Percentiles rank a stretch among this genome's conserved stretches.
phyloP scores from a whole-genome alignment of 2,329 filamentous ascomycete genomes.

The Byssochlamys sp. region DNA sequence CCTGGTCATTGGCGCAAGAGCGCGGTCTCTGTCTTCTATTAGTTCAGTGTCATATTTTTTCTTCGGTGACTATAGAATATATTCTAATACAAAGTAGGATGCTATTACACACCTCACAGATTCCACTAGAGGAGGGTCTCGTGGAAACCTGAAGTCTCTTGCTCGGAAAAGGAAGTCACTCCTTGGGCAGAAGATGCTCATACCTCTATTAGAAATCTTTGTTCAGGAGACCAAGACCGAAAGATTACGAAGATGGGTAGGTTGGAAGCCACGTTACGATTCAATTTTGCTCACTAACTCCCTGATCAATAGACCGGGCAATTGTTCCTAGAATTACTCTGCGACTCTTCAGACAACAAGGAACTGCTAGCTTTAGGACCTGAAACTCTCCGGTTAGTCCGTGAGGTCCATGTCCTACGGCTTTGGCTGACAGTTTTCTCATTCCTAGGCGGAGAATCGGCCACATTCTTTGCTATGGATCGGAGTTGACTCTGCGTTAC shows the following conservation, averaged over 20 bases:
- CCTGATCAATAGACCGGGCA: slow-evolving; percentile 14
- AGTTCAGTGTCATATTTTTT: slow-evolving; percentile 3
- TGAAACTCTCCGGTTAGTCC: slow-evolving; percentile 1
- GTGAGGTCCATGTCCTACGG: neutral
- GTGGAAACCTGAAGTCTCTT: neutral
- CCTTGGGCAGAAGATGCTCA: slow-evolving; percentile 6
- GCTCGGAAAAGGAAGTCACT: slow-evolving; percentile 6
- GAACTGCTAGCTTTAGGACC: neutral
- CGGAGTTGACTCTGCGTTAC: slow-evolving; percentile 11
- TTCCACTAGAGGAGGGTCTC: neutral
- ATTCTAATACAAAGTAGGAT: neutral
- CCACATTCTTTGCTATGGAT: slow-evolving; percentile 6
- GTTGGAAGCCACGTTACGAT: neutral
- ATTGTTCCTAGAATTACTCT: slow-evolving; percentile 13
- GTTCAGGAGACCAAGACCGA: neutral
- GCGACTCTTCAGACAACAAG: slow-evolving; percentile 6
- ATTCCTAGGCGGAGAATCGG: slow-evolving; percentile 4
- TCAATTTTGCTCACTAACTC: slow-evolving; percentile 8
- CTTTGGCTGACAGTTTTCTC: neutral
- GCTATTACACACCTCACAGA: slow-evolving; percentile 6
- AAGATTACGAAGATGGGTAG: slow-evolving; percentile 12
- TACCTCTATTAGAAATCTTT: slow-evolving; percentile 4
- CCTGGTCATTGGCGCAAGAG: slow-evolving; percentile 2
- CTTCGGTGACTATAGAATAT: neutral
- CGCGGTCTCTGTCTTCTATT: slow-evolving; percentile 11